Evolutionary conservation across 2,329 filamentous ascomycete species (phyloP).

Genomic region (Tolypocladium tundrense): DNA sequence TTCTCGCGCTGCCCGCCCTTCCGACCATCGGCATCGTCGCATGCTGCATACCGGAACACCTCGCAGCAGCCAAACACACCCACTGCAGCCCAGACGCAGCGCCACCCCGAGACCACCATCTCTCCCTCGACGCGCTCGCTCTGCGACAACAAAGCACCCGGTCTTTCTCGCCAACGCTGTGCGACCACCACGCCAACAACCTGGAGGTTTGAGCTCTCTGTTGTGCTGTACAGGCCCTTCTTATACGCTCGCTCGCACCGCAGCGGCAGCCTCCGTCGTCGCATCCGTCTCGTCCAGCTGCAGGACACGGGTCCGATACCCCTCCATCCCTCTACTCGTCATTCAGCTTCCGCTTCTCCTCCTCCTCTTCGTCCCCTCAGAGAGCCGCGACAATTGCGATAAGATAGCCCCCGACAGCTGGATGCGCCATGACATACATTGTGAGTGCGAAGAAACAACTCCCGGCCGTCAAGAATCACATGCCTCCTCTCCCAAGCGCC

Average conservation of each 20-base stretch:
- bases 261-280: not conserved
- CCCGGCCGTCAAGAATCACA: conserved; percentile 8
- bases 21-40: not conserved
- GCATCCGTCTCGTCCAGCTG: not conserved
- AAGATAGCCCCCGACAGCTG: conserved; percentile 9
- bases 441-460: conserved; percentile 19
- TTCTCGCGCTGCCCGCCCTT: not conserved
- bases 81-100: not conserved
- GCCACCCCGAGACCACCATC: not conserved
- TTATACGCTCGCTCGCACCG: not conserved
- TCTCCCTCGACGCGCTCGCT: not conserved
- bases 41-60: not conserved
- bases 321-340: not conserved
- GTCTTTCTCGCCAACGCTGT: not conserved
- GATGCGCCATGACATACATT: conserved; percentile 30
- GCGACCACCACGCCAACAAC: not conserved
- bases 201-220: not conserved
- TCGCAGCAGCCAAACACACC: not conserved
- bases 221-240: not conserved
- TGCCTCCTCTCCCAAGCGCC: conserved; percentile 8
- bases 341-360: not conserved
- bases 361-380: not conserved
- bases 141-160: not conserved
- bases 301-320: not conserved
- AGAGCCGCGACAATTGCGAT: conserved; percentile 4